Evolutionary conservation across 2,329 filamentous ascomycete genomes (phyloP), one percentile per base, ranked within the genome.

Genomic region (Metarhizium rileyi): DNA sequence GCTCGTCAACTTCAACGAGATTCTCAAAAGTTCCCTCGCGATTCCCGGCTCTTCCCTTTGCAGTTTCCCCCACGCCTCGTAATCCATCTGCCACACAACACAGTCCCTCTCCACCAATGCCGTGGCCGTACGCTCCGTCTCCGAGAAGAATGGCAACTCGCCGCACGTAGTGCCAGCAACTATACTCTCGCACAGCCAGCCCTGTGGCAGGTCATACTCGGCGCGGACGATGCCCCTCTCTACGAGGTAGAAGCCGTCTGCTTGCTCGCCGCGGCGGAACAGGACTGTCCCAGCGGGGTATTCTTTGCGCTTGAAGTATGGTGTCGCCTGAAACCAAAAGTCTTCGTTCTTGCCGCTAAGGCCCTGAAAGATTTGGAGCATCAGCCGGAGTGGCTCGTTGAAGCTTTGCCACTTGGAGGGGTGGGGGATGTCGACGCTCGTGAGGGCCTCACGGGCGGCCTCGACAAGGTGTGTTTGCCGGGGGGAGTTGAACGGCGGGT

Each of bases 151-250:
- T 0, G 93, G 93, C 48, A 98, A 69, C 70, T 98, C 93, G 33
- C 93, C 93, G 59, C 91, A 97, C 0, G 93, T 96, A 1, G 93
- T 93, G 16, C 93, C 93, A 0, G 90, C 87, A 1, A 96, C 85
- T 49, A 97, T 96, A 60, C 88, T 87, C 66, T 98, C 93, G 53
- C 86, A 88, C 57, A 94, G 86, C 58, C 78, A 80, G 1, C 93
- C 93, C 63, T 97, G 93, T 1, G 93, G 90, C 28, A 95, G 76
- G 54, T 91, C 80, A 63, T 98, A 97, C 59, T 96, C 90, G 3
- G 87, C 89, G 16, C 90, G 81, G 28, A 98, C 74, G 57, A 97
- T 90, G 33, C 93, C 93, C 5, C 83, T 79, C 66, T 98, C 90
- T 1, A 98, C 70, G 4, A 98, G 77, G 63, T 95, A 97, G 68